Evolutionary conservation across 305 asterid species (phyloP), one percentile per base, ranked within the genome.

Genomic region (Rubia peregrina): DNA sequence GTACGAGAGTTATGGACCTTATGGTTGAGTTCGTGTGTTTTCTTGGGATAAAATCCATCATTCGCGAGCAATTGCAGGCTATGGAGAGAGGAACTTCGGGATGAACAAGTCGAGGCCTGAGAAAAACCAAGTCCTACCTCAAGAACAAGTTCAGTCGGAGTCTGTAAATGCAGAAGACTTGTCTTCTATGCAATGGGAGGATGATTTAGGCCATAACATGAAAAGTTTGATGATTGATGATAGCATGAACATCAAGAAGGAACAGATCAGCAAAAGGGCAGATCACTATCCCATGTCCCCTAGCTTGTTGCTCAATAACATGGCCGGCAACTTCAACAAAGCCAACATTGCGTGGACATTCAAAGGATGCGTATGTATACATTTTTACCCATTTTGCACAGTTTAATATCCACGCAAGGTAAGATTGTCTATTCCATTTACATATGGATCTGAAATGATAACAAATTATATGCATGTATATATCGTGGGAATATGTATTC

Each of bases 91-190:
- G 96, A 73, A 85, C 91, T 24, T 87, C 89, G 19, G 92, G 89
- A 62, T 81, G 94, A 26, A 46, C 82, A 66, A 76, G 75, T 42
- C 88, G 82, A 90, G 81, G 76, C 97, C 95, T 4, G 97, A 89
- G 70, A 81, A 89, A 86, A 89, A 91, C 75, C 97, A 89, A 84
- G 85, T 89, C 68, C 80, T 88, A 73, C 96, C 96, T 19, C 97
- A 87, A 78, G 90, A 89, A 74, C 80, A 79, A 36, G 81, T 73
- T 30, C 81, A 76, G 68, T 33, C 69, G 53, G 86, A 80, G 11
- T 71, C 92, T 10, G 53, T 72, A 70, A 82, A 80, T 73, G 75
- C 84, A 9, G 72, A 55, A 6, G 86, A 84, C 68, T 69, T 60
- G 48, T 80, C 85, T 56, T 80, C 78, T 72, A 86, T 82, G 80